These are phyloP conservation scores for Cyamopsis tetragonoloba DNA, from an alignment of 306 rosid genomes.

Conservation along the genomic window DNA sequence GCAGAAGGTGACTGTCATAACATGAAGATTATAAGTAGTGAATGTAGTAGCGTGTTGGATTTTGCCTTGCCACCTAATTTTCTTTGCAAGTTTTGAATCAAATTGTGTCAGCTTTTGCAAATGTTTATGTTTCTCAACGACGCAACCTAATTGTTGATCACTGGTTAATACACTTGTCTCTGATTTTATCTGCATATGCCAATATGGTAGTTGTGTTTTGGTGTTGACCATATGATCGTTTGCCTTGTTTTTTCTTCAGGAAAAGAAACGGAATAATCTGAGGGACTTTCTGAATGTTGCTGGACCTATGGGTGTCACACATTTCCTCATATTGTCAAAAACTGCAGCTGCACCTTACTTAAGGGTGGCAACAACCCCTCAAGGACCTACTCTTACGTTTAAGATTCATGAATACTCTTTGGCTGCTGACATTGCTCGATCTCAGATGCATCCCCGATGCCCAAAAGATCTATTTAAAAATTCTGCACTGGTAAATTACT, in stretches of 20 bases:
- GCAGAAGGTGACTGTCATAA: not conserved
- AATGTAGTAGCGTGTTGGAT: not conserved
- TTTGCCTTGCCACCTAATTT: not conserved
- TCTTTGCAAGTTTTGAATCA: not conserved
- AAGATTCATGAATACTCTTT: slow-evolving; percentile 74
- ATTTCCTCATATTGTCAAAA: slow-evolving; percentile 90
- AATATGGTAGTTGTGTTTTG: not conserved
- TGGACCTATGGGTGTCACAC: slow-evolving; percentile 96
- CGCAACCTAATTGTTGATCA: not conserved
- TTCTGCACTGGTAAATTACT: slow-evolving; percentile 73
- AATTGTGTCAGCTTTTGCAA: not conserved
- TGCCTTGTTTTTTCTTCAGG: slow-evolving; percentile 51
- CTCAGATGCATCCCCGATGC: slow-evolving; percentile 85
- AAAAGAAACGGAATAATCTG: slow-evolving; percentile 80
- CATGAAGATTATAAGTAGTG: not conserved
- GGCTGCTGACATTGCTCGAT: slow-evolving; percentile 71
- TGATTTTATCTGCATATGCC: not conserved
- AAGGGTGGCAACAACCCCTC: slow-evolving; percentile 92
- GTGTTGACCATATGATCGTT: not conserved
- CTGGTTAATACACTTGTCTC: not conserved
- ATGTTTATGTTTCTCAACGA: not conserved
- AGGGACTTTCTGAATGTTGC: slow-evolving; percentile 88
- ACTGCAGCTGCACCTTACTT: slow-evolving; percentile 66
- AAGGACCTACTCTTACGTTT: slow-evolving; percentile 91
- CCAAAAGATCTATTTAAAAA: slow-evolving; percentile 87